Base-by-base conservation (phyloP, 1,284 basidiomycete genomes). In the Malassezia slooffiae region DNA sequence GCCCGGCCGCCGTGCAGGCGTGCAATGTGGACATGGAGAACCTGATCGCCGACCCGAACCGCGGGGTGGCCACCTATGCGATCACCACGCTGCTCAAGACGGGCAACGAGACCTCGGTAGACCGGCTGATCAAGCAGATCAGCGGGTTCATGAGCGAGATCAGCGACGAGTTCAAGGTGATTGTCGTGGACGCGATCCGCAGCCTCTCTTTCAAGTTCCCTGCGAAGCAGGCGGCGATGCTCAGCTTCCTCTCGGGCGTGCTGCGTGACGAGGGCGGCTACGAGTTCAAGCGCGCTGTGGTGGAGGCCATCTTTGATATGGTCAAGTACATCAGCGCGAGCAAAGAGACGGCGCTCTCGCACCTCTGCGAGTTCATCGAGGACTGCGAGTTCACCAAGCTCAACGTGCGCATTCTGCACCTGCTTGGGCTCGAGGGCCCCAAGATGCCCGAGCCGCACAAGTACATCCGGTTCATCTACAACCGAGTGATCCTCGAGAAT, bases 321-420 rank as follows among this genome's bases (percentile, higher is more conserved):
- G 87, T 97, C 77, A 93, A 91, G 71, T 95, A 81, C 73, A 95
- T 97, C 64, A 74, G 76, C 34, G 91, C 96, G 48, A 86, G 83
- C 74, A 93, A 95, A 72, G 93, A 67, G 50, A 50, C 57, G 10
- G 93, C 93, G 1, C 79, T 99, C 32, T 89, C 89, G 10, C 88
- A 99, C 68, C 79, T 99, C n/a, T 97, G 93, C 76, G 93, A 99
- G 71, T 97, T 99, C 71, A 99, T 99, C 70, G 93, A 97, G 73
- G 93, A 97, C 71, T 99, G 93, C 77, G 93, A 99, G 72, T 99
- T 97, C 70, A 96, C 91, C 31, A 99, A 97, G 73, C 80, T 99
- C 36, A 95, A 88, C 21, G 93, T 99, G 48, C 82, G 93, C 38
- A 88, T 99, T 60, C 77, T 99, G 27, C 85, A 97, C 70, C 73